A percentile compares a stretch with the other conserved stretches of the same genome.
These are phyloP conservation scores for Coniochaeta sp. DNA, from an alignment of 2,329 filamentous ascomycete species.

Conservation along the genomic window DNA sequence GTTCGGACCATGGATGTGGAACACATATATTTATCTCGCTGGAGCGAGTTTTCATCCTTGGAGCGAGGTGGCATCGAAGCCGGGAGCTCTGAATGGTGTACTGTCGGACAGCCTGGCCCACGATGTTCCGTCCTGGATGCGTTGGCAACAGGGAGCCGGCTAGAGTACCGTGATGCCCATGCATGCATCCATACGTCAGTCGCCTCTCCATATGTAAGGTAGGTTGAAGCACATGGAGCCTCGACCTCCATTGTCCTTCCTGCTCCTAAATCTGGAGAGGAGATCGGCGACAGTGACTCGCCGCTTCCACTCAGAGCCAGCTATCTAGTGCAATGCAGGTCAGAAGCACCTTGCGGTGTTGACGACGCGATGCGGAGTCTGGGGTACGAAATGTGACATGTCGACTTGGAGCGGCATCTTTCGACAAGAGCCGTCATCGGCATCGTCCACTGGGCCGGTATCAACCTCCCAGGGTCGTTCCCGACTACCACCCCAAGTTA, in stretches of 20 bases:
- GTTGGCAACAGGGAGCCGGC: not conserved
- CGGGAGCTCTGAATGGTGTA: not conserved
- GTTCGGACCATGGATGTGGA: not conserved
- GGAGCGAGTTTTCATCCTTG: not conserved
- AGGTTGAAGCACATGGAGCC: not conserved
- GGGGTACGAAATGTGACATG: not conserved
- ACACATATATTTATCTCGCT: not conserved
- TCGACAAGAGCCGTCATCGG: not conserved
- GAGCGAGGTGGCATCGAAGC: not conserved
- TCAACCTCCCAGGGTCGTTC: not conserved
- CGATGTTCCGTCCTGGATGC: not conserved
- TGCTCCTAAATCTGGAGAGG: too few relatives aligned
- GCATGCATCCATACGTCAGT: not conserved
- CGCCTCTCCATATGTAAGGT: not conserved
- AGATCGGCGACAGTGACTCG: too few relatives aligned
- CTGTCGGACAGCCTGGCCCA: not conserved
- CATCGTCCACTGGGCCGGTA: constrained; percentile 1
- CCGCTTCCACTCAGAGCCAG: not conserved
- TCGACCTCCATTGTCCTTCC: not conserved
- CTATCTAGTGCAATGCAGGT: not conserved
- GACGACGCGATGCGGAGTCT: not conserved
- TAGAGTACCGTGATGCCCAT: not conserved
- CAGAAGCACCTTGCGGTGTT: not conserved
- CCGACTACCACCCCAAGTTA: not conserved
- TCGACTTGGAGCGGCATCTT: not conserved